Base-by-base conservation (phyloP, 192 early-diverging fungal genomes). In the Glomus cerebriforme region DNA sequence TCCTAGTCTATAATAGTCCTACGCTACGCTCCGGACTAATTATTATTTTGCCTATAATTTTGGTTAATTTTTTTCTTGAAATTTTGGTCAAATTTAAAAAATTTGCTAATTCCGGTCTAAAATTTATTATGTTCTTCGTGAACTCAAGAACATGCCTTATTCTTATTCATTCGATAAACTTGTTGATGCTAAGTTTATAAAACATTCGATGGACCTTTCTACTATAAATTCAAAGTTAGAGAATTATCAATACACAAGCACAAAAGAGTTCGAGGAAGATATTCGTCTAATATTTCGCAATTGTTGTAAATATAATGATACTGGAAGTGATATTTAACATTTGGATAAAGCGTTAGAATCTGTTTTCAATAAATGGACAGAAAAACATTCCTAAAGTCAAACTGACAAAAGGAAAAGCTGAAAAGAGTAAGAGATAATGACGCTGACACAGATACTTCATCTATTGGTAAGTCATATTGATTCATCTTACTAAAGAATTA, bases 151-250 rank as follows among this genome's bases (percentile, higher is more conserved):
- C 87, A 93, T 83, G 62, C 87, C 89, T 73, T 90, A 92, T 60
- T 88, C 88, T 37, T 92, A 89, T 34, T 92, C 92, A 22, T 96
- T 96, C 73, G 80, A 92, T 63, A 85, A 88, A 68, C 96, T 97
- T 9, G 97, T 99, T 39, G 96, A 98, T 79, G 91, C 88, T 26
- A 88, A 94, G 17, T 88, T 99, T 65, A 88, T 96, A 76, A 93
- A 91, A 77, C 31, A 88, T 35, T 93, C 94, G 1, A 96, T 96
- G 93, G 94, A 95, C 76, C 69, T 96, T 43, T 86, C 85, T 22
- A 95, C 95, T 1, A 88, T 95, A 24, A 72, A 82, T 47, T 76
- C 82, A 37, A 93, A 92, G 74, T 81, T 95, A 4, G 88, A 92
- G 12, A 47, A 75, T 2, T 85, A 85, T 59, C 81, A 90, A 29